phyloP scores from a whole-genome alignment of 2,329 filamentous ascomycete species.

The Harringtonia aguacate region DNA sequence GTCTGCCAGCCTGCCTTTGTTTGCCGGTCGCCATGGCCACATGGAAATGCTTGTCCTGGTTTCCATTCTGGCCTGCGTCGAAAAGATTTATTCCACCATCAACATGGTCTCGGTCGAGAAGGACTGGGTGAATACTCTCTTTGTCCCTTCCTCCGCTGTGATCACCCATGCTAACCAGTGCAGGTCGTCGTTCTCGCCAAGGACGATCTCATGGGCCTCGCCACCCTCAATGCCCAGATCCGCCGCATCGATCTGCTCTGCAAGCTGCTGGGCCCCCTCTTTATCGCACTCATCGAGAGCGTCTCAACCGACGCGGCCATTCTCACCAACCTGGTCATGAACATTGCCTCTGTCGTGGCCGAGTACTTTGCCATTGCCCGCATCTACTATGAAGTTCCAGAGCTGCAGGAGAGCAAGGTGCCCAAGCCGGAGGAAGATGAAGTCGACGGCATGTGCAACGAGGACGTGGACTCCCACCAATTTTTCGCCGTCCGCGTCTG shows the following conservation, averaged over 20 bases:
- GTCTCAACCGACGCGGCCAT: conserved; percentile 34
- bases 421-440: background rate
- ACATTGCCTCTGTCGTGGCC: conserved; percentile 29
- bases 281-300: conserved; percentile 35
- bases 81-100: conserved; percentile 55
- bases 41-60: conserved; percentile 23
- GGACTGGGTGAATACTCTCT: too few relatives aligned
- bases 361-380: conserved; percentile 33
- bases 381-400: conserved; percentile 16
- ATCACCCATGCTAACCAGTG: too few relatives aligned
- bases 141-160: too few relatives aligned
- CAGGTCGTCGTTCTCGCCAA: background rate
- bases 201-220: background rate
- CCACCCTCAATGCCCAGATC: conserved; percentile 39
- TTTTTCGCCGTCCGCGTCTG: too few relatives aligned
- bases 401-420: conserved; percentile 2
- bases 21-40: background rate
- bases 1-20: background rate
- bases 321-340: conserved; percentile 34
- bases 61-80: conserved; percentile 49
- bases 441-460: background rate
- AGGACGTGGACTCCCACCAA: background rate
- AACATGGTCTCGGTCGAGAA: conserved; percentile 60
- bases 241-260: conserved; percentile 46
- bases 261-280: conserved; percentile 42